These are phyloP conservation scores for Escovopsis sp. DNA, from an alignment of 2,329 filamentous ascomycete species.

Conservation along the genomic window DNA sequence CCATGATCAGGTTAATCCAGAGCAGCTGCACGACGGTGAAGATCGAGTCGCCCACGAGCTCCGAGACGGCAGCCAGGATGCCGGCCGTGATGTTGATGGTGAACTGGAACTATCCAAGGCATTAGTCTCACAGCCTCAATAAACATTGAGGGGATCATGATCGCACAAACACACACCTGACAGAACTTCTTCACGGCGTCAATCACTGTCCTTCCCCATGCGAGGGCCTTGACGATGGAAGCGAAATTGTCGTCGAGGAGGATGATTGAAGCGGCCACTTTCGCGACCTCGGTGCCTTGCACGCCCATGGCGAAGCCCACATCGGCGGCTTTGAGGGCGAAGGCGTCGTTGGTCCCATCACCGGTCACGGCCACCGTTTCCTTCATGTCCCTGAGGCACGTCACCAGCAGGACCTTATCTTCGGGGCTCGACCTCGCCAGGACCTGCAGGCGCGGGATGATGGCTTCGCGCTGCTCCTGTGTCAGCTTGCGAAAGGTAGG, in stretches of 20 bases:
- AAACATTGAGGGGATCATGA: neutral
- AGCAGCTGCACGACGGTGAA: constrained; percentile 50
- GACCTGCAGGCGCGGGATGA: constrained; percentile 50
- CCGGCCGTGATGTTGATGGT: constrained; percentile 57
- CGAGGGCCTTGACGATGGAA: constrained; percentile 47
- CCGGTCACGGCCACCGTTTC: constrained; percentile 54
- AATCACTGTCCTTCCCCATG: constrained; percentile 49
- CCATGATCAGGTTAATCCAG: constrained; percentile 58
- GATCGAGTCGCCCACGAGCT: constrained; percentile 39
- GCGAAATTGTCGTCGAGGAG: constrained; percentile 52
- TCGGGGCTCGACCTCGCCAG: constrained; percentile 55
- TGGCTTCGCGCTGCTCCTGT: constrained; percentile 32
- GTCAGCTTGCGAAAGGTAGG: constrained; percentile 40
- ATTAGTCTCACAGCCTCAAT: neutral
- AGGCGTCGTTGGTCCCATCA: constrained; percentile 52
- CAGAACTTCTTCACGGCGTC: constrained; percentile 51
- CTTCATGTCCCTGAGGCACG: constrained; percentile 47
- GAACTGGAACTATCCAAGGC: constrained; percentile 37
- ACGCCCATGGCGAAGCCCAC: constrained; percentile 57
- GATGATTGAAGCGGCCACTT: constrained; percentile 51
- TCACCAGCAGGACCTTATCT: constrained; percentile 53
- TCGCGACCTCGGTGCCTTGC: constrained; percentile 50
- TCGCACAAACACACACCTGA: constrained; percentile 23
- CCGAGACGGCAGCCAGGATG: constrained; percentile 46
- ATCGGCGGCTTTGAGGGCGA: constrained; percentile 50